Conservation (phyloP, 2,329 filamentous ascomycete species). For the Parascedosporium putredinis region DNA sequence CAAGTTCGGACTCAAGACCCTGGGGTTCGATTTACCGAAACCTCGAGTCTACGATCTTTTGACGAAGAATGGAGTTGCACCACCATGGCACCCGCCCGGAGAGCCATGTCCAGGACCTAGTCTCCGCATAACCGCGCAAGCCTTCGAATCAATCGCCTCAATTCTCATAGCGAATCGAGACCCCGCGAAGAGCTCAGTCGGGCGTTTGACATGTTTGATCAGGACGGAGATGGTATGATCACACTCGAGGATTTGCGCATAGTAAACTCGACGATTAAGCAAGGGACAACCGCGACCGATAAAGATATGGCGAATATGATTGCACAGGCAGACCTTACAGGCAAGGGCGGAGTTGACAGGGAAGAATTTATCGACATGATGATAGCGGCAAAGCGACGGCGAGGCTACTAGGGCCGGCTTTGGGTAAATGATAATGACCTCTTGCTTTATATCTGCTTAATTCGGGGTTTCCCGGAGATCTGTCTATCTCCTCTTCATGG, state of each 20-base stretch:
- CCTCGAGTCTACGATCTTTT: constrained; percentile 73
- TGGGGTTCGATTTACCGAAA: constrained; percentile 87
- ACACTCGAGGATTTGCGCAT: constrained; percentile 77
- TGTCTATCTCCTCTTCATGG: neutral
- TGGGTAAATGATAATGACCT: neutral
- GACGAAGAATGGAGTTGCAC: constrained; percentile 66
- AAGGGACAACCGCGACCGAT: constrained; percentile 69
- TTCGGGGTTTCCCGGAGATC: neutral
- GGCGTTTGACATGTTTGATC: constrained; percentile 89
- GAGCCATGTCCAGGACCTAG: constrained; percentile 46
- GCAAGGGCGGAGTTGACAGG: constrained; percentile 66
- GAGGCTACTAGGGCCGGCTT: constrained; percentile 9
- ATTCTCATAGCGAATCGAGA: constrained; percentile 72
- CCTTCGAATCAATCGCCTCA: constrained; percentile 68
- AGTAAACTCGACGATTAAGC: constrained; percentile 83
- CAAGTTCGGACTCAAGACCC: constrained; percentile 87
- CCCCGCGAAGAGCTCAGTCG: constrained; percentile 84
- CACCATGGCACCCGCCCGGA: constrained; percentile 44
- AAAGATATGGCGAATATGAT: constrained; percentile 94
- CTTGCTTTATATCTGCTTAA: neutral
- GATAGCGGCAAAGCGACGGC: constrained; percentile 16
- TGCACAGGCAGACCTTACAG: constrained; percentile 92
- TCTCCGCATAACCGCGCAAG: constrained; percentile 62
- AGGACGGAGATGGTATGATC: constrained; percentile 83
- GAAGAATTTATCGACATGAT: constrained; percentile 61